These are phyloP conservation scores for Lotmaria passim DNA, from an alignment of 208 protist species.

Conservation along the genomic window DNA sequence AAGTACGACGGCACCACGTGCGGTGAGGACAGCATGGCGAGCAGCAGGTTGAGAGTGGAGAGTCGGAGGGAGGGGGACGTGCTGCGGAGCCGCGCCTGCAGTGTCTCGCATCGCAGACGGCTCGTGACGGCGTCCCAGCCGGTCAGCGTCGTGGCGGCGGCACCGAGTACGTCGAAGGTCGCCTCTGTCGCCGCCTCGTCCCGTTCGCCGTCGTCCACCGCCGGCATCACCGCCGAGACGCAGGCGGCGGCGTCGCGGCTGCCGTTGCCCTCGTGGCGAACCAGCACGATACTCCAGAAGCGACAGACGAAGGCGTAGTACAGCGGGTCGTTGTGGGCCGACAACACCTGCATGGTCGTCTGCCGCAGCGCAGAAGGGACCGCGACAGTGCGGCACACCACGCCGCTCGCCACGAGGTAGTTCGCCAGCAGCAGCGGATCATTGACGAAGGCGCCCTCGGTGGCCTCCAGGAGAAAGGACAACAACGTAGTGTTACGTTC, in stretches of 20 bases:
- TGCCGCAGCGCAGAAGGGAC: conserved; percentile 39
- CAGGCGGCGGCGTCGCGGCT: conserved; percentile 46
- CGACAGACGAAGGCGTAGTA: conserved; percentile 65
- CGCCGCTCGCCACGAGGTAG: conserved; percentile 67
- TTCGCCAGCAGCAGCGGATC: conserved; percentile 84
- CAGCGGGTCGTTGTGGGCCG: conserved; percentile 34
- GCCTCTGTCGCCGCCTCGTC: conserved; percentile 42
- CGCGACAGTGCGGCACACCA: conserved; percentile 48
- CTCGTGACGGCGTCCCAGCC: conserved; percentile 48
- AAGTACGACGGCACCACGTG: conserved; percentile 53
- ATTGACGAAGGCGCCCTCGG: conserved; percentile 53
- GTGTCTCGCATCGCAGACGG: conserved; percentile 29
- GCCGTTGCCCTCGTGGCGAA: conserved; percentile 57
- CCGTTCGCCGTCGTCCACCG: conserved; percentile 7
- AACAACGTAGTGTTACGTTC: conserved; percentile 47
- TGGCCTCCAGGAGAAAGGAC: conserved; percentile 47
- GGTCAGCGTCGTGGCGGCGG: conserved; percentile 45
- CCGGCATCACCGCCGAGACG: conserved; percentile 32
- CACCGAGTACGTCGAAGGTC: conserved; percentile 56
- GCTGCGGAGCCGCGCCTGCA: conserved; percentile 42
- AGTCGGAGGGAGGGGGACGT: conserved; percentile 29
- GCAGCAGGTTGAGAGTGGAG: conserved; percentile 49
- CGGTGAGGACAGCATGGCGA: conserved; percentile 40
- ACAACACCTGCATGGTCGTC: conserved; percentile 38
- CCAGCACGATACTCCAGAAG: conserved; percentile 62